A percentile compares a stretch with the other conserved stretches of the same genome.
phyloP scores from a whole-genome alignment of 257 asterid species.

The Plantago ovata region DNA sequence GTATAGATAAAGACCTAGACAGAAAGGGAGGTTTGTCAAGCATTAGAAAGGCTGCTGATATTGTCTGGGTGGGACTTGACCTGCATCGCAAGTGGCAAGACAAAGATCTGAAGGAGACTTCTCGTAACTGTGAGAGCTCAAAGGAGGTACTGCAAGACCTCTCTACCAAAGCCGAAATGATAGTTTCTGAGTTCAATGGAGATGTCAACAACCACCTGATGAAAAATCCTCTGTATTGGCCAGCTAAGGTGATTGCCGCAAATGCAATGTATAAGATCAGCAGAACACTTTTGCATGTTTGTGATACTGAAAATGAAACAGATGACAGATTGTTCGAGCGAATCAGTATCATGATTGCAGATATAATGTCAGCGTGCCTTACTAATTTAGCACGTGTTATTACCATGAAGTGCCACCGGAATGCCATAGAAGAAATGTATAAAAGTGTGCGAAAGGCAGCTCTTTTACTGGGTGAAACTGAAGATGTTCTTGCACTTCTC shows the following conservation, averaged over 20 bases:
- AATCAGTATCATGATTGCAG: slow-evolving; percentile 29
- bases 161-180: slow-evolving; percentile 23
- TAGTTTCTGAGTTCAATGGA: slow-evolving; percentile 22
- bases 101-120: slow-evolving; percentile 18
- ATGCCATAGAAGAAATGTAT: slow-evolving; percentile 37
- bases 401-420: slow-evolving; percentile 32
- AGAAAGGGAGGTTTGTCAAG: slow-evolving; percentile 7
- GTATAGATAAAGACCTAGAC: slow-evolving; percentile 23
- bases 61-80: slow-evolving; percentile 28
- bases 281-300: not conserved
- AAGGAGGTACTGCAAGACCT: not conserved
- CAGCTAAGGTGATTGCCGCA: slow-evolving; percentile 7
- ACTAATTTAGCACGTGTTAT: slow-evolving; percentile 30
- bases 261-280: not conserved
- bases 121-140: not conserved
- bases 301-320: not conserved
- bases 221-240: slow-evolving; percentile 42
- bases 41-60: slow-evolving; percentile 29
- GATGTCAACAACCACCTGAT: slow-evolving; percentile 19
- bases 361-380: slow-evolving; percentile 35
- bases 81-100: slow-evolving; percentile 28
- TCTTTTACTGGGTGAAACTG: slow-evolving; percentile 35
- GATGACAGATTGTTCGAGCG: slow-evolving; percentile 21
- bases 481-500: slow-evolving; percentile 32
- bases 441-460: slow-evolving; percentile 38